Percentiles rank a stretch among this genome's conserved stretches.
These are phyloP conservation scores for Erysimum cheiranthoides DNA, from an alignment of 345 rosid genomes.

Conservation along the genomic window DNA sequence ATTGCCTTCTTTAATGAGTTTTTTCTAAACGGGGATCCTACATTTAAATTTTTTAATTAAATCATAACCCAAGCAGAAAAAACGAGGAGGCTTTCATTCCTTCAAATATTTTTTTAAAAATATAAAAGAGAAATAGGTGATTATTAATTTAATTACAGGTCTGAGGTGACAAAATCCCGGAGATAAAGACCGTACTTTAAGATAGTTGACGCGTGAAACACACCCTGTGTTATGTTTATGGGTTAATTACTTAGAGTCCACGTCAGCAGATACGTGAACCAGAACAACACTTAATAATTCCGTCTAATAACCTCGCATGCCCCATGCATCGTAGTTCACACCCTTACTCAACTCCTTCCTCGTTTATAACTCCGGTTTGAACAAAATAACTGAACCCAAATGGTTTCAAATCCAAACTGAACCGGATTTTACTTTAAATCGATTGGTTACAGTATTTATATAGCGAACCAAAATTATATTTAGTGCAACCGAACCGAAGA, in stretches of 20 bases:
- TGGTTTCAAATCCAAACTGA: not conserved
- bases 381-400: not conserved
- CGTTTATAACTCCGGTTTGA: not conserved
- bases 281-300: slow-evolving; percentile 29
- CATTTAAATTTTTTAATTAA: not conserved
- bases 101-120: not conserved
- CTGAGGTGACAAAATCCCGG: slow-evolving; percentile 38
- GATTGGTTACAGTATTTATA: not conserved
- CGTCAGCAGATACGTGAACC: slow-evolving; percentile 46
- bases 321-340: slow-evolving; percentile 41
- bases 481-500: not conserved
- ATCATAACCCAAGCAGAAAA: slow-evolving; percentile 11
- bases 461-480: not conserved
- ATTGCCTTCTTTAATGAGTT: not conserved
- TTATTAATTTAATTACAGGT: slow-evolving; percentile 1
- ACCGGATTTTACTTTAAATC: not conserved
- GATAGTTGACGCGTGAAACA: slow-evolving; percentile 48
- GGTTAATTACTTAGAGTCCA: slow-evolving; percentile 32
- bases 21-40: not conserved
- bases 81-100: slow-evolving; percentile 4
- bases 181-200: slow-evolving; percentile 34
- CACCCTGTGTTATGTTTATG: slow-evolving; percentile 27
- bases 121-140: slow-evolving; percentile 33
- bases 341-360: slow-evolving; percentile 42
- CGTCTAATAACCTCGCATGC: slow-evolving; percentile 34